phyloP scores from a whole-genome alignment of 352 stramenopile species.

The Globisporangium polare region DNA sequence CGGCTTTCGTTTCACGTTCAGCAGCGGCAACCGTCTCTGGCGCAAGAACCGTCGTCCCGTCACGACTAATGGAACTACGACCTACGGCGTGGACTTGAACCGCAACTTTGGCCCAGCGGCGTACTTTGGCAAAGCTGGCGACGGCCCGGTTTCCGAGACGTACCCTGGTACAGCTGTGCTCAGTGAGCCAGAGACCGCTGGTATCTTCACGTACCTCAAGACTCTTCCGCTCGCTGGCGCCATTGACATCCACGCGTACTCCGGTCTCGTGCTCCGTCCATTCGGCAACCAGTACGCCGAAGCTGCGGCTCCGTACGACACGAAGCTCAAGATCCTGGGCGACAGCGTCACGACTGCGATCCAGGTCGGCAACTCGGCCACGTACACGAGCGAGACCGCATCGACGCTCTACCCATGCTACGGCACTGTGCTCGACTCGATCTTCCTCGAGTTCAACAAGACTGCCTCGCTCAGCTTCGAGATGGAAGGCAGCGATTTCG shows the following conservation, averaged over 20 bases:
- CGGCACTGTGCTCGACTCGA: constrained; percentile 24
- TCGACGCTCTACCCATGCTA: constrained; percentile 24
- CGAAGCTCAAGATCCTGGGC: constrained; percentile 16
- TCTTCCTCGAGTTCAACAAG: constrained; percentile 20
- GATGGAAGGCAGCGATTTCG: constrained; percentile 24
- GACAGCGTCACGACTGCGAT: constrained; percentile 18
- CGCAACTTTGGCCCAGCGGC: constrained; percentile 23
- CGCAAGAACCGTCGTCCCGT: constrained; percentile 27
- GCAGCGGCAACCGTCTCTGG: constrained; percentile 17
- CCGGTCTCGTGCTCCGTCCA: constrained; percentile 17
- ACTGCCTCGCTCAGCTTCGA: constrained; percentile 23
- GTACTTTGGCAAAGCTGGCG: constrained; percentile 14
- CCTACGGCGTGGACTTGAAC: constrained; percentile 28
- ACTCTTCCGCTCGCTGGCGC: constrained; percentile 15
- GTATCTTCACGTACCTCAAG: constrained; percentile 19
- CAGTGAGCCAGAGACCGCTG: constrained; percentile 26
- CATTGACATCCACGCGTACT: constrained; percentile 28
- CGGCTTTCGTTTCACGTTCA: constrained; percentile 28
- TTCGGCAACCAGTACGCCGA: constrained; percentile 17
- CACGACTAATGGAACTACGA: constrained; percentile 1
- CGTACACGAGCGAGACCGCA: constrained; percentile 20
- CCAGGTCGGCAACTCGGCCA: constrained; percentile 9
- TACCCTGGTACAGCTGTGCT: constrained; percentile 16
- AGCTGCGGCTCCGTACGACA: constrained; percentile 14
- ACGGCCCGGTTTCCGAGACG: constrained; percentile 15